Conservation (phyloP, 129 eudicot genomes). For the Pseudognaphalium luteoalbum region DNA sequence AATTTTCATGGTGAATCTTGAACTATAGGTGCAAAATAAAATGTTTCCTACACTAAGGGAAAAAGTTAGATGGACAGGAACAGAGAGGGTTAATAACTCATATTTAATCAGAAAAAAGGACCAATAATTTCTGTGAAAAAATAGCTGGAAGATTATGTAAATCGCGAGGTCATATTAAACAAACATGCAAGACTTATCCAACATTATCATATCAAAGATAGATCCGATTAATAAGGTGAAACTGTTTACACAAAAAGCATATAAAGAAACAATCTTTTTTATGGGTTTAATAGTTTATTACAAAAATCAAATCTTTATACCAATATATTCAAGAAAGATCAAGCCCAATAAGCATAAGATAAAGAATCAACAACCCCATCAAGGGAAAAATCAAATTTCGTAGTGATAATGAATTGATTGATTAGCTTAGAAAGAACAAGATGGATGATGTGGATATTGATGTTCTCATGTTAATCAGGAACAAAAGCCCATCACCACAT, state of each 20-base stretch:
- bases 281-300: background rate
- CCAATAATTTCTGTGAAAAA: constrained; percentile 30
- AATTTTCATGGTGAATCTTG: constrained; percentile 23
- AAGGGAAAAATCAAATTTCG: background rate
- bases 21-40: constrained; percentile 21
- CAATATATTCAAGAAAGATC: constrained; percentile 4
- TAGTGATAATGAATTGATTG: background rate
- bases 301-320: constrained; percentile 1
- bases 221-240: constrained; percentile 36
- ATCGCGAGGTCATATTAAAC: constrained; percentile 37
- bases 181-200: too few species aligned
- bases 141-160: constrained; percentile 35
- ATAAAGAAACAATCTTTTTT: background rate
- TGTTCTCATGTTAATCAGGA: too few species aligned
- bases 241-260: background rate
- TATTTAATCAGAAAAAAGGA: constrained; percentile 4
- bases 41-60: constrained; percentile 16
- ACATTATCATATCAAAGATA: constrained; percentile 13
- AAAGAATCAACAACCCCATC: constrained; percentile 12
- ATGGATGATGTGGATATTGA: background rate
- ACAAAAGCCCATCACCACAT: too few species aligned
- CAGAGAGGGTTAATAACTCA: background rate
- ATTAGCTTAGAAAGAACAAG: background rate
- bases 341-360: constrained; percentile 20
- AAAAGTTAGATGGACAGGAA: constrained; percentile 23